These are phyloP conservation scores for Lachancea waltii DNA, from an alignment of 805 yeast species.

Conservation along the genomic window DNA sequence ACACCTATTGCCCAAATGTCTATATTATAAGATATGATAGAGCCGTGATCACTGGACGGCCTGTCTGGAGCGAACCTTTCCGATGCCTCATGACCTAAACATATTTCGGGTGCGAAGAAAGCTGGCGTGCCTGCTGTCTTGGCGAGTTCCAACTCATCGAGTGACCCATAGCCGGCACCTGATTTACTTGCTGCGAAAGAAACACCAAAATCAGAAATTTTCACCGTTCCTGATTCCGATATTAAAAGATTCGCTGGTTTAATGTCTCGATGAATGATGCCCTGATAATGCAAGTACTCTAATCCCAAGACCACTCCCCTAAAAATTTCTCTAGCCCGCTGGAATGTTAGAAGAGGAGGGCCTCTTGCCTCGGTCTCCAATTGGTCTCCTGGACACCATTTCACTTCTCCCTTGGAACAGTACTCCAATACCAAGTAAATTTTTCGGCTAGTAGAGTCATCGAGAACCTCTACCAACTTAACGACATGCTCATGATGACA, in stretches of 20 bases:
- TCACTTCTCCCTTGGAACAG: conserved; percentile 82
- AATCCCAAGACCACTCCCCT: conserved; percentile 82
- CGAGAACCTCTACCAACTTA: conserved; percentile 75
- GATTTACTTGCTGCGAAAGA: conserved; percentile 51
- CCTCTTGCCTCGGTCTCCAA: conserved; percentile 36
- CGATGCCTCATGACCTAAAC: conserved; percentile 43
- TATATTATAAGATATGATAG: conserved; percentile 68
- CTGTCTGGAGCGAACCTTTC: conserved; percentile 18
- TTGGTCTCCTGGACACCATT: conserved; percentile 54
- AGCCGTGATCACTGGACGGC: conserved; percentile 28
- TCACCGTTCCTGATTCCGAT: conserved; percentile 62
- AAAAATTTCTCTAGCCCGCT: conserved; percentile 62
- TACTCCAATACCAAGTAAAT: conserved; percentile 88
- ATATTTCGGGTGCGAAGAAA: conserved; percentile 89
- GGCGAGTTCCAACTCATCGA: conserved; percentile 72
- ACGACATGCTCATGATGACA: conserved; percentile 93
- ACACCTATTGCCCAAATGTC: conserved; percentile 99
- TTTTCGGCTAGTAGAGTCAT: conserved; percentile 75
- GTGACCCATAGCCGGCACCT: conserved; percentile 14
- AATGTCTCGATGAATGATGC: conserved; percentile 90
- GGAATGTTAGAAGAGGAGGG: conserved; percentile 62
- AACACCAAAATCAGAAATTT: conserved; percentile 96
- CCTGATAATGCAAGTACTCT: conserved; percentile 85
- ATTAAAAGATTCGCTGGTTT: conserved; percentile 89
- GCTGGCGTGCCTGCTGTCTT: conserved; percentile 98